These are phyloP conservation scores for Raffaelea deltoideospora DNA, from an alignment of 2,329 filamentous ascomycete species.

Conservation along the genomic window DNA sequence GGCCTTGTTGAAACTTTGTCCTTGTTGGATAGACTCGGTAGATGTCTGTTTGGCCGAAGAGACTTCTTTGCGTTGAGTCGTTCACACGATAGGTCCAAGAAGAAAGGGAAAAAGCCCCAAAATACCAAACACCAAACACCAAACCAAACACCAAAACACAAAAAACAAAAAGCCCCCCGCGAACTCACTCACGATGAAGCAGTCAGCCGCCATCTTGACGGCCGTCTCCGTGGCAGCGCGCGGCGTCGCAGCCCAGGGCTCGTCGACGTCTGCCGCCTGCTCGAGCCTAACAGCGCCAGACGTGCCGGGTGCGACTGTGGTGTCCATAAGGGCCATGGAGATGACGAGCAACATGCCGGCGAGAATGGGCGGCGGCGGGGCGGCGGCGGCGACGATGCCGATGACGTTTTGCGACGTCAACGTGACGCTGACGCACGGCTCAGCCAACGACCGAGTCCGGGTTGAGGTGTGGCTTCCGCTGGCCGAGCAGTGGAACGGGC, in stretches of 20 bases:
- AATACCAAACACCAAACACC: too few relatives aligned
- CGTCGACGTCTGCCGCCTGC: background rate
- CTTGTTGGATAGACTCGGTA: too few relatives aligned
- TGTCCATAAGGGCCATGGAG: constrained; percentile 1
- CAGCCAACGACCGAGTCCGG: constrained; percentile 17
- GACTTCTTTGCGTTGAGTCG: too few relatives aligned
- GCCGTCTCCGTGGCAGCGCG: background rate
- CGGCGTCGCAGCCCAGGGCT: background rate
- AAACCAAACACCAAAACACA: too few relatives aligned
- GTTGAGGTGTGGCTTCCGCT: constrained; percentile 18
- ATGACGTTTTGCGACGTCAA: constrained; percentile 20
- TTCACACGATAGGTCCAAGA: too few relatives aligned
- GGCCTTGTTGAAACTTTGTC: too few relatives aligned
- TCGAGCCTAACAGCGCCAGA: background rate
- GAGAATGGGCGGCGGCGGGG: background rate
- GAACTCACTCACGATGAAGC: background rate
- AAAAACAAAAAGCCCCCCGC: too few relatives aligned
- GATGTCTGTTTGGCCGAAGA: too few relatives aligned
- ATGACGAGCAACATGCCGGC: background rate
- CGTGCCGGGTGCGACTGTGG: constrained; percentile 1
- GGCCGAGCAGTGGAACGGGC: constrained; percentile 15
- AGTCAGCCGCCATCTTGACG: background rate
- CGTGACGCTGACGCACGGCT: constrained; percentile 20
- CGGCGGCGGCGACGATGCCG: background rate
- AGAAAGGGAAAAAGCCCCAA: background rate